These are phyloP conservation scores for Trypanosoma rangeli DNA, from an alignment of 208 protist species.

Conservation along the genomic window DNA sequence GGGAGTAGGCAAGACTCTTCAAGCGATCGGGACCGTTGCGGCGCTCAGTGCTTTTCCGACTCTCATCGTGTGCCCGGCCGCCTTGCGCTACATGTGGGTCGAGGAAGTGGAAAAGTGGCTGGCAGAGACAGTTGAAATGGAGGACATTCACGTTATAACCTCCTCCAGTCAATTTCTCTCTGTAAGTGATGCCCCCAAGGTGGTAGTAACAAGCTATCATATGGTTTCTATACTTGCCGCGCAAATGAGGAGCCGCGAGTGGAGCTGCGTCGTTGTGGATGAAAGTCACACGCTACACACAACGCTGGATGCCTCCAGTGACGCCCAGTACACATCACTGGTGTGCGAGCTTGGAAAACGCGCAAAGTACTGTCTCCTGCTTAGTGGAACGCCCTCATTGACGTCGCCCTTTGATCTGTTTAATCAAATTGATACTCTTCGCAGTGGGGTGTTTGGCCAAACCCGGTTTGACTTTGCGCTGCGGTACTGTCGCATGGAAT, in stretches of 20 bases:
- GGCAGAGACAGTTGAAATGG: slow-evolving; percentile 51
- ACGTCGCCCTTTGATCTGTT: slow-evolving; percentile 74
- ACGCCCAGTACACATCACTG: slow-evolving; percentile 69
- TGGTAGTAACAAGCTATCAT: slow-evolving; percentile 83
- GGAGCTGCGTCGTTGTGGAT: slow-evolving; percentile 66
- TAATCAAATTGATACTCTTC: slow-evolving; percentile 71
- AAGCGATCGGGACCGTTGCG: slow-evolving; percentile 61
- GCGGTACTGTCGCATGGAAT: slow-evolving; percentile 54
- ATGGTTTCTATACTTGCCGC: slow-evolving; percentile 60
- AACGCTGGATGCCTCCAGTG: slow-evolving; percentile 40
- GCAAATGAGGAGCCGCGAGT: slow-evolving; percentile 38
- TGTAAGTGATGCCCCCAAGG: slow-evolving; percentile 36
- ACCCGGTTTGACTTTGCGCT: slow-evolving; percentile 71
- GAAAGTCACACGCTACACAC: slow-evolving; percentile 86
- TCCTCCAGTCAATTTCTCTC: slow-evolving; percentile 59
- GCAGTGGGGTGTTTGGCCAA: slow-evolving; percentile 49
- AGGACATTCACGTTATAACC: slow-evolving; percentile 72
- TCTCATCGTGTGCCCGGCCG: slow-evolving; percentile 77
- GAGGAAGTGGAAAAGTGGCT: slow-evolving; percentile 82
- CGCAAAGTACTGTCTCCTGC: slow-evolving; percentile 57
- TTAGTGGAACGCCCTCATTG: slow-evolving; percentile 70
- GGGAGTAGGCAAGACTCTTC: slow-evolving; percentile 84
- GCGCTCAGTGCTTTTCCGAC: slow-evolving; percentile 62
- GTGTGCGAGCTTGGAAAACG: slow-evolving; percentile 40
- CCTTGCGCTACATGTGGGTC: slow-evolving; percentile 76